Evolutionary conservation across 2,329 filamentous ascomycete genomes (phyloP).

Genomic region (Penicillium olsonii): DNA sequence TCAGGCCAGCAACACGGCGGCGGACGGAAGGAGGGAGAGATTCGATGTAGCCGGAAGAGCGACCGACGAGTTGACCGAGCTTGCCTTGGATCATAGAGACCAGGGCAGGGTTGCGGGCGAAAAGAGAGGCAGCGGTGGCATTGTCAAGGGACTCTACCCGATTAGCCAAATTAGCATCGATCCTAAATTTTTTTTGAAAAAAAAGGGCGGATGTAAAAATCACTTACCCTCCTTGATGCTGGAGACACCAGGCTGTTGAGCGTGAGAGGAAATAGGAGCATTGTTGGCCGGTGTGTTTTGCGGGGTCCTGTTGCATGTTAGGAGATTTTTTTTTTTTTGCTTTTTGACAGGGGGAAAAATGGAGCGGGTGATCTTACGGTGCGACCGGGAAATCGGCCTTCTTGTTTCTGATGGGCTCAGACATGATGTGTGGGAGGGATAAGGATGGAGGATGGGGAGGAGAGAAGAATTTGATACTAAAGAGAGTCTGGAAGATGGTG

Average conservation of each 20-base stretch:
- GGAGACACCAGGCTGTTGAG: conserved; percentile 87
- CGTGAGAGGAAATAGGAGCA: conserved; percentile 96
- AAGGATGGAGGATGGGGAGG: conserved; percentile 17
- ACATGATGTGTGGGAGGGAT: conserved; percentile 56
- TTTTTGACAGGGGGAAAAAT: conserved; percentile 17
- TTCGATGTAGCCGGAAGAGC: conserved; percentile 97
- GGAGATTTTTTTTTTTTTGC: conserved; percentile 24
- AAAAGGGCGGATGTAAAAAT: conserved; percentile 1
- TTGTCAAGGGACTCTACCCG: conserved; percentile 83
- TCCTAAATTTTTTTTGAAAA: too few relatives aligned
- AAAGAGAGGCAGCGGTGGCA: conserved; percentile 82
- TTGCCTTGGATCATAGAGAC: conserved; percentile 98
- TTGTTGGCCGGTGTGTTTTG: conserved; percentile 97
- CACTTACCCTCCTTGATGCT: conserved; percentile 95
- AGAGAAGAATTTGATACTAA: conserved; percentile 41
- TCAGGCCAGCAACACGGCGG: conserved; percentile 89
- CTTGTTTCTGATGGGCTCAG: conserved; percentile 69
- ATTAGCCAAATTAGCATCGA: background rate
- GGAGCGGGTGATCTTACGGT: conserved; percentile 55
- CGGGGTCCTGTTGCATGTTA: conserved; percentile 69
- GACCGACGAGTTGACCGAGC: conserved; percentile 87
- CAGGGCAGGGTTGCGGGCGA: conserved; percentile 91
- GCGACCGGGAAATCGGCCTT: conserved; percentile 62
- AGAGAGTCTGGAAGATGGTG: conserved; percentile 36
- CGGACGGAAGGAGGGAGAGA: conserved; percentile 86